These are phyloP conservation scores for Atkinsonella texensis DNA, from an alignment of 2,329 filamentous ascomycete species.

Conservation along the genomic window DNA sequence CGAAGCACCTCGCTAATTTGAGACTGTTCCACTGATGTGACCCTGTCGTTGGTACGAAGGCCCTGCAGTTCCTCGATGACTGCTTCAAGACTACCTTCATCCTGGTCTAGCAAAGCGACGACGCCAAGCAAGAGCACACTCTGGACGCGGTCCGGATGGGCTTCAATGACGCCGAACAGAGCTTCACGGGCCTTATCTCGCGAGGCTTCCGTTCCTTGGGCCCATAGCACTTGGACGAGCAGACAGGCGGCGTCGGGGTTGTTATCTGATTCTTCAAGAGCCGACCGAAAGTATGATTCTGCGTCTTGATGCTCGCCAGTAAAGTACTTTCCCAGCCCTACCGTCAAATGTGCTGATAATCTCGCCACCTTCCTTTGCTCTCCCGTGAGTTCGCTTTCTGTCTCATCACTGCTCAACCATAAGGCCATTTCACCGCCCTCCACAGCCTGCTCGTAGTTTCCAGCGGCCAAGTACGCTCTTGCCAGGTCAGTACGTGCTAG, in stretches of 20 bases:
- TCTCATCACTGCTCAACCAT: slow-evolving; percentile 62
- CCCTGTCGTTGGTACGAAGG: slow-evolving; percentile 54
- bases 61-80: slow-evolving; percentile 65
- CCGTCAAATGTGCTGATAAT: slow-evolving; percentile 74
- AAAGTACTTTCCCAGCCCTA: slow-evolving; percentile 74
- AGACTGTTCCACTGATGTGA: slow-evolving; percentile 51
- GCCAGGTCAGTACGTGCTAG: slow-evolving; percentile 79
- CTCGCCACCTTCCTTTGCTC: slow-evolving; percentile 58
- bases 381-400: slow-evolving; percentile 50
- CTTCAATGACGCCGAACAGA: slow-evolving; percentile 70
- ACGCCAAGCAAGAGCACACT: slow-evolving; percentile 72
- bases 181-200: slow-evolving; percentile 65
- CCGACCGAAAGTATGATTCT: slow-evolving; percentile 67
- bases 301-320: slow-evolving; percentile 52
- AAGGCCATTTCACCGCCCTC: slow-evolving; percentile 74
- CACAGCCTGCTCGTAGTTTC: slow-evolving; percentile 53
- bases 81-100: slow-evolving; percentile 67
- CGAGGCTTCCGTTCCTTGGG: slow-evolving; percentile 64
- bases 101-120: slow-evolving; percentile 70
- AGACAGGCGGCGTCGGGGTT: slow-evolving; percentile 79
- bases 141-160: slow-evolving; percentile 61
- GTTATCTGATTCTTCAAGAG: slow-evolving; percentile 61
- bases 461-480: slow-evolving; percentile 63
- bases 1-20: slow-evolving; percentile 63
- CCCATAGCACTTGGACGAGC: slow-evolving; percentile 87